Conservation (phyloP, 2,329 filamentous ascomycete genomes). For the Apiospora saccharicola region DNA sequence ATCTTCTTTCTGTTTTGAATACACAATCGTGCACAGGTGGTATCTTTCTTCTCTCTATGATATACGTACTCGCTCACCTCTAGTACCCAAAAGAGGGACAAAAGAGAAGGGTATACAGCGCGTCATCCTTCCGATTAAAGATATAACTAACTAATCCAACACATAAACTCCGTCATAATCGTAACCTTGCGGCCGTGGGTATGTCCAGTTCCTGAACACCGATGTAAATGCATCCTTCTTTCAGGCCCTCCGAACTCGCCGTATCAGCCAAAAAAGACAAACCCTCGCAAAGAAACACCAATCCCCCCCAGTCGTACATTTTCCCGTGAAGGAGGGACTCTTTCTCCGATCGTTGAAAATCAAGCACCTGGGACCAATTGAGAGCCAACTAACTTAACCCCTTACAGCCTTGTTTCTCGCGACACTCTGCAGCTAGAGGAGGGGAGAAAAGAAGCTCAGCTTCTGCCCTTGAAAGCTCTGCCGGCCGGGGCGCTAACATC, state of each 20-base stretch:
- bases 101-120: background rate
- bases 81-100: background rate
- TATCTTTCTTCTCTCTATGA: background rate
- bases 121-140: slow-evolving; percentile 5
- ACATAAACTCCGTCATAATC: slow-evolving; percentile 11
- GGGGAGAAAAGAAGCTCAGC: slow-evolving; percentile 9
- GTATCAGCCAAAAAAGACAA: background rate
- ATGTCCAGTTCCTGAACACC: slow-evolving; percentile 25
- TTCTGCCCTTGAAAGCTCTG: slow-evolving; percentile 35
- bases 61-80: background rate
- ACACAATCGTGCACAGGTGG: background rate
- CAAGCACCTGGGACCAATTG: background rate
- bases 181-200: slow-evolving; percentile 14
- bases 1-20: background rate
- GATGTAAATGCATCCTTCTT: slow-evolving; percentile 26
- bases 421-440: background rate
- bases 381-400: background rate
- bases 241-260: slow-evolving; percentile 20
- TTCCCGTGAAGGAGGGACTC: background rate
- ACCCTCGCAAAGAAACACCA: slow-evolving; percentile 4
- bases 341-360: background rate
- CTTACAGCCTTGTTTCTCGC: background rate
- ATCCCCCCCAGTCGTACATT: slow-evolving; percentile 18
- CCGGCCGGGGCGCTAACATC: slow-evolving; percentile 57
- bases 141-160: slow-evolving; percentile 8